A percentile compares a stretch with the other conserved stretches of the same genome.
Conservation (phyloP, 495 filamentous ascomycete species). For the Aspergillus taichungensis region DNA sequence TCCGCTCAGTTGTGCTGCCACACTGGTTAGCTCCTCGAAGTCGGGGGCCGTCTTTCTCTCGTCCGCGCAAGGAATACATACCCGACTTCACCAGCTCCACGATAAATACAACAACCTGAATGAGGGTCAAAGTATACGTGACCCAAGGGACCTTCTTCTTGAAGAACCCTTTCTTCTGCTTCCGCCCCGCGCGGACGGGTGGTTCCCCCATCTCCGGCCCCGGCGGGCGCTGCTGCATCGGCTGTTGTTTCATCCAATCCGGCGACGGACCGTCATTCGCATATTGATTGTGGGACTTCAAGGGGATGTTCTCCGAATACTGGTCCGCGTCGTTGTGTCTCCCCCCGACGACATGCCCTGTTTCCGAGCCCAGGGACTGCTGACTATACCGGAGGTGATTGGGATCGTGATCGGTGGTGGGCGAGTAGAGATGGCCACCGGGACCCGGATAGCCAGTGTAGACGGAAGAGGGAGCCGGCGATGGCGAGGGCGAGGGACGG, state of each 20-base stretch:
- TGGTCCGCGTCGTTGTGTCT: conserved; percentile 30
- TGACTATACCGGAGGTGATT: conserved; percentile 33
- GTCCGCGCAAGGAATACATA: conserved; percentile 28
- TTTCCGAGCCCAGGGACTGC: conserved; percentile 32
- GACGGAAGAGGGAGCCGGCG: too few relatives aligned
- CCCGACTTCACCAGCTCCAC: conserved; percentile 76
- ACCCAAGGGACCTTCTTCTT: conserved; percentile 66
- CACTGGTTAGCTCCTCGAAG: conserved; percentile 6
- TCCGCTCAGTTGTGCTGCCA: conserved; percentile 31
- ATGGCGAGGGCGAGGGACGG: conserved; percentile 16
- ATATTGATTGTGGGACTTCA: conserved; percentile 30
- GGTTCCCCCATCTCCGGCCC: conserved; percentile 20
- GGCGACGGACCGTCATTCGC: conserved; percentile 18
- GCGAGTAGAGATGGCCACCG: conserved; percentile 20
- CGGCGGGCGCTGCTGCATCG: conserved; percentile 31
- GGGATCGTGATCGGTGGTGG: conserved; percentile 19
- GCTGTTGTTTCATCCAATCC: conserved; percentile 33
- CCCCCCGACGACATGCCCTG: conserved; percentile 24
- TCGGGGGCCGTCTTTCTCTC: not conserved
- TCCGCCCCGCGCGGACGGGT: conserved; percentile 11
- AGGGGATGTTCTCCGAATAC: conserved; percentile 45
- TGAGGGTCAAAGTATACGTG: conserved; percentile 66
- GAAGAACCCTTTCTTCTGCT: conserved; percentile 42
- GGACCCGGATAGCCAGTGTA: conserved; percentile 18
- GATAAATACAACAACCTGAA: conserved; percentile 84